phyloP scores from a whole-genome alignment of 768 basidiomycete species.

The Lactarius deliciosus region DNA sequence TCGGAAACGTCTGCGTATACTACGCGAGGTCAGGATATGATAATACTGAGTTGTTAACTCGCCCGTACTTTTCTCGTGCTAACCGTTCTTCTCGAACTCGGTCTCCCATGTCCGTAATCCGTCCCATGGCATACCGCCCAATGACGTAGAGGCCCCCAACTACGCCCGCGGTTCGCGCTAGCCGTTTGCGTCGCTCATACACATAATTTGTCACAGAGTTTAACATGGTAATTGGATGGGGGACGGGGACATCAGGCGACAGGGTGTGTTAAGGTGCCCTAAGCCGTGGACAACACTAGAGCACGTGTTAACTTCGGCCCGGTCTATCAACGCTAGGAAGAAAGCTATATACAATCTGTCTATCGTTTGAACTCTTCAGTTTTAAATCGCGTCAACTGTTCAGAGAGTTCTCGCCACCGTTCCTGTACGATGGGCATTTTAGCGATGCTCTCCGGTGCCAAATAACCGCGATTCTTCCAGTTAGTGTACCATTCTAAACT shows the following conservation, averaged over 20 bases:
- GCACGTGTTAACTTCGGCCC: slow-evolving; percentile 13
- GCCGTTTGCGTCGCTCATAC: slow-evolving; percentile 45
- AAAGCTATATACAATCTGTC: background rate
- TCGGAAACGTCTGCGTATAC: slow-evolving; percentile 69
- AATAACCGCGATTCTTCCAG: slow-evolving; percentile 71
- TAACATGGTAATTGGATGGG: slow-evolving; percentile 40
- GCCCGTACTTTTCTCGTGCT: slow-evolving; percentile 69
- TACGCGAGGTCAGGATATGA: slow-evolving; percentile 34
- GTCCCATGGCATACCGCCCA: slow-evolving; percentile 56
- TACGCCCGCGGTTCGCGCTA: slow-evolving; percentile 52
- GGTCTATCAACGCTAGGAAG: background rate
- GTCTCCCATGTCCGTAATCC: slow-evolving; percentile 66
- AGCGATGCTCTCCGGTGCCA: slow-evolving; percentile 58
- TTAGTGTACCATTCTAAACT: slow-evolving; percentile 75
- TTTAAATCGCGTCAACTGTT: slow-evolving; percentile 58
- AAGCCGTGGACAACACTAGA: background rate
- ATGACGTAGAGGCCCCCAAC: slow-evolving; percentile 63
- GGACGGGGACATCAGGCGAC: slow-evolving; percentile 16
- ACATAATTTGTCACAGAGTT: slow-evolving; percentile 47
- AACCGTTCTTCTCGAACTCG: slow-evolving; percentile 55
- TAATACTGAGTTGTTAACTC: background rate
- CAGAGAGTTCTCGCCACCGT: slow-evolving; percentile 65
- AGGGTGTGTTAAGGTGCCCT: slow-evolving; percentile 5
- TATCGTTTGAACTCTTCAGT: slow-evolving; percentile 38
- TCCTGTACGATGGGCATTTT: slow-evolving; percentile 65